Base-by-base conservation (phyloP, 768 basidiomycete genomes). In the Auricularia heimuer region DNA sequence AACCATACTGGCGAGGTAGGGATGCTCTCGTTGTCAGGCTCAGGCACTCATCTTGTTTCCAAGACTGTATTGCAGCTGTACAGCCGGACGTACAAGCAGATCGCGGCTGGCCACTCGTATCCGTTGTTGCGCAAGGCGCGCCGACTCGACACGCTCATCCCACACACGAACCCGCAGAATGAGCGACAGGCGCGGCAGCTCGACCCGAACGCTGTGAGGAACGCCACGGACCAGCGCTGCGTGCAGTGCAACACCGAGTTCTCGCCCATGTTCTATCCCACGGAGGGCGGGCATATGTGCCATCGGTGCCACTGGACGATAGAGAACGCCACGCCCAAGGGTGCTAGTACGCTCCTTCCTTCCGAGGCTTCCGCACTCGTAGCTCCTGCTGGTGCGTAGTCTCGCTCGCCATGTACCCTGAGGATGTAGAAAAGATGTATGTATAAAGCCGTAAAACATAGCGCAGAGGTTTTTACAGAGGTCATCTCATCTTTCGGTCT, bases 31-130 rank as follows among this genome's bases (percentile, higher is more conserved):
- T 8, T 18, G 34, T 24, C 10, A 37, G 14, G 54, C 18, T 29
- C 29, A 29, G 29, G 29, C 29, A 29, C 29, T 29, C 29, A 29
- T 29, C 29, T 29, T 29, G 29, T 29, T 29, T 29, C 29, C 29
- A 68, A 97, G 94, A 93, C 92, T 10, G 90, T 93, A 0, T 81
- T 98, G 21, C 93, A 97, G 76, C 85, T 91, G 12, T 98, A 91
- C 73, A 88, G 88, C 63, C 83, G 83, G 66, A 81, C 83, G 11
- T 95, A 94, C 80, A 98, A 98, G 74, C 88, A 88, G 70, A 87
- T 88, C 6, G 79, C 81, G 1, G 77, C 86, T 2, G 78, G 79
- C 12, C 86, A 90, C 69, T 86, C 92, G 1, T 93, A 96, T 73
- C 90, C 86, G 2, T 81, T 95, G 4, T 82, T 97, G 33, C 90